Evolutionary conservation across 768 basidiomycete species (phyloP).

Genomic region (Multifurca ochricompacta): DNA sequence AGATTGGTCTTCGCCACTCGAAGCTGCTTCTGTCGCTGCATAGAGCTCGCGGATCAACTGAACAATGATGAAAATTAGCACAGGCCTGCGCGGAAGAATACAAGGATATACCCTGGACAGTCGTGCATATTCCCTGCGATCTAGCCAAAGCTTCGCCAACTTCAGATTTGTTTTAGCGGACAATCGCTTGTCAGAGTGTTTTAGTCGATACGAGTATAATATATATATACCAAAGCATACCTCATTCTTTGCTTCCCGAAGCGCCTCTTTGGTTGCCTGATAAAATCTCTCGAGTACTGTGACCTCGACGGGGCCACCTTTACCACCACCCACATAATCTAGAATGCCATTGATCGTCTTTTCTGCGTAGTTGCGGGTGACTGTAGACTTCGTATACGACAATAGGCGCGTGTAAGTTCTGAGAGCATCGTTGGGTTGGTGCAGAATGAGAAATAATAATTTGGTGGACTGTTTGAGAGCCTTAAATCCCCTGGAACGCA

Average conservation of each 20-base stretch:
- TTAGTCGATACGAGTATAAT: neutral
- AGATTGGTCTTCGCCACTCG: slow-evolving; percentile 74
- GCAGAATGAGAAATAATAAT: slow-evolving; percentile 72
- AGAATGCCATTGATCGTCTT: slow-evolving; percentile 98
- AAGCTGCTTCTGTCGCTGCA: slow-evolving; percentile 47
- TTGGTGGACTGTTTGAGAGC: slow-evolving; percentile 97
- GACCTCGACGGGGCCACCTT: slow-evolving; percentile 70
- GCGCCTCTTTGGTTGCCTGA: slow-evolving; percentile 80
- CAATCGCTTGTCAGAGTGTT: slow-evolving; percentile 51
- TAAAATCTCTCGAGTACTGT: slow-evolving; percentile 93
- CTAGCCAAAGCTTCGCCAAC: slow-evolving; percentile 94
- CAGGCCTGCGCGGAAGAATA: neutral
- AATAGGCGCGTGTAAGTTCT: slow-evolving; percentile 79
- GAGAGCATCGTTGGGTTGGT: slow-evolving; percentile 77
- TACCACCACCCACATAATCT: slow-evolving; percentile 92
- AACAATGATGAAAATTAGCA: neutral
- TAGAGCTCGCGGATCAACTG: slow-evolving; percentile 78
- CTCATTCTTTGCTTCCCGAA: slow-evolving; percentile 95
- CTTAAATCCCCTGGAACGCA: slow-evolving; percentile 83
- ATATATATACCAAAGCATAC: slow-evolving; percentile 31
- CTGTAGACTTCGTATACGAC: slow-evolving; percentile 91
- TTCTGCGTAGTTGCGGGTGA: slow-evolving; percentile 93
- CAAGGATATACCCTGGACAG: slow-evolving; percentile 57
- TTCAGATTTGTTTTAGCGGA: slow-evolving; percentile 96
- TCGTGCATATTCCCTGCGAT: slow-evolving; percentile 83